phyloP scores from a whole-genome alignment of 495 filamentous ascomycete genomes.

The Penicillium odoratum region DNA sequence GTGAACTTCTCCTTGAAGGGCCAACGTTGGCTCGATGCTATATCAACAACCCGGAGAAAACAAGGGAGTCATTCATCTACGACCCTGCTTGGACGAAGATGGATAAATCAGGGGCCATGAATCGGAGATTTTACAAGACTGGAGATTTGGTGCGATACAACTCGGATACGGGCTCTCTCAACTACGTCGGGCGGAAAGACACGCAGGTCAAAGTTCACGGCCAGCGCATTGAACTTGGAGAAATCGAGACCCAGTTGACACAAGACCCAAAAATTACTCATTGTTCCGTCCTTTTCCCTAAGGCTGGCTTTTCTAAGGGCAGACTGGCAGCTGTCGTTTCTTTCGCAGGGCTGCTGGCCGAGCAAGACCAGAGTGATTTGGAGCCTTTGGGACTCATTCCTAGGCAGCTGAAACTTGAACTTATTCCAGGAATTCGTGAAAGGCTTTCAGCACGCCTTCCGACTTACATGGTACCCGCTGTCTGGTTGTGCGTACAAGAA shows the following conservation, averaged over 20 bases:
- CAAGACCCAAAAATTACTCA: conserved; percentile 35
- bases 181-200: conserved; percentile 64
- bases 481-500: conserved; percentile 50
- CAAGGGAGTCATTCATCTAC: conserved; percentile 45
- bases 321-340: conserved; percentile 43
- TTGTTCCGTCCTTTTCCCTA: conserved; percentile 45
- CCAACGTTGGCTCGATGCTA: conserved; percentile 52
- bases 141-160: conserved; percentile 64
- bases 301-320: conserved; percentile 39
- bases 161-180: conserved; percentile 55
- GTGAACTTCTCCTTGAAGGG: conserved; percentile 52
- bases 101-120: conserved; percentile 12
- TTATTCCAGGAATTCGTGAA: conserved; percentile 34
- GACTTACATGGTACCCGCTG: conserved; percentile 56
- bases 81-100: conserved; percentile 40
- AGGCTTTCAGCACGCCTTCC: conserved; percentile 38
- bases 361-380: conserved; percentile 23
- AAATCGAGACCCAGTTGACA: conserved; percentile 59
- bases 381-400: conserved; percentile 30
- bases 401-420: conserved; percentile 19
- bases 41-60: conserved; percentile 42
- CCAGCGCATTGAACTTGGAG: conserved; percentile 64
- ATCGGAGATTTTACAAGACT: conserved; percentile 64
- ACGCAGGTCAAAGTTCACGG: conserved; percentile 68
- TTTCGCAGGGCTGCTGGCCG: conserved; percentile 24